phyloP scores from a whole-genome alignment of 164 flowering plant species.

The Platanus orientalis region DNA sequence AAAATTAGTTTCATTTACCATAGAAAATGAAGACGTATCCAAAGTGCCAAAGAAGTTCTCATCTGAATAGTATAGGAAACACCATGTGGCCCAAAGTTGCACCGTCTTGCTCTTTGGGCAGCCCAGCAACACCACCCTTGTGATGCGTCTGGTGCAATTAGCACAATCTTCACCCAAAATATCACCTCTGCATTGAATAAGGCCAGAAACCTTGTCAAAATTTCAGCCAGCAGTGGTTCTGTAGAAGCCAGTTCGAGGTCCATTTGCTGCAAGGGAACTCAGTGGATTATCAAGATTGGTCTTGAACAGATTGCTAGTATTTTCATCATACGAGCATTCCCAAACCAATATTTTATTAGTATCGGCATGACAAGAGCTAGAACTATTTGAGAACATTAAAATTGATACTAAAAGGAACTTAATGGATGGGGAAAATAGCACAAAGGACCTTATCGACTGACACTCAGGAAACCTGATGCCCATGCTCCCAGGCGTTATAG shows the following conservation, averaged over 20 bases:
- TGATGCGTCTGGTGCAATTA: slow-evolving; percentile 10
- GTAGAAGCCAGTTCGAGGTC: slow-evolving; percentile 19
- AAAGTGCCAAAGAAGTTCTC: slow-evolving; percentile 16
- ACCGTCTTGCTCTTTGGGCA: slow-evolving; percentile 19
- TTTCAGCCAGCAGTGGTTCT: slow-evolving; percentile 9
- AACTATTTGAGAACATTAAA: neutral
- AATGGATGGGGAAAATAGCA: too few species aligned
- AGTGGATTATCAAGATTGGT: slow-evolving; percentile 16
- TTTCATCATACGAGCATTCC: neutral
- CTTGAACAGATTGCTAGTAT: neutral
- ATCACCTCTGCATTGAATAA: too few species aligned
- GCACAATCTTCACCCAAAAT: slow-evolving; percentile 15
- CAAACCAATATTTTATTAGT: neutral
- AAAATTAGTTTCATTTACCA: neutral
- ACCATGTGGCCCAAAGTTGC: slow-evolving; percentile 22
- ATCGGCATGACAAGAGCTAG: neutral
- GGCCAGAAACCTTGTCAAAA: slow-evolving; percentile 12
- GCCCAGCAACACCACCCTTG: neutral
- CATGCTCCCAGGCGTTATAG: too few species aligned
- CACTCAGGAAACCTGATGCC: too few species aligned
- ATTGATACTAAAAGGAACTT: neutral
- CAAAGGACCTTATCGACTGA: too few species aligned
- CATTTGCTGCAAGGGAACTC: slow-evolving; percentile 12
- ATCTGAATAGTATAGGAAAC: slow-evolving; percentile 19
- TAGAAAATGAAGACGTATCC: neutral